Evolutionary conservation across 2,329 filamentous ascomycete genomes (phyloP), one percentile per base, ranked within the genome.

Genomic region (Trichoderma pleuroti): DNA sequence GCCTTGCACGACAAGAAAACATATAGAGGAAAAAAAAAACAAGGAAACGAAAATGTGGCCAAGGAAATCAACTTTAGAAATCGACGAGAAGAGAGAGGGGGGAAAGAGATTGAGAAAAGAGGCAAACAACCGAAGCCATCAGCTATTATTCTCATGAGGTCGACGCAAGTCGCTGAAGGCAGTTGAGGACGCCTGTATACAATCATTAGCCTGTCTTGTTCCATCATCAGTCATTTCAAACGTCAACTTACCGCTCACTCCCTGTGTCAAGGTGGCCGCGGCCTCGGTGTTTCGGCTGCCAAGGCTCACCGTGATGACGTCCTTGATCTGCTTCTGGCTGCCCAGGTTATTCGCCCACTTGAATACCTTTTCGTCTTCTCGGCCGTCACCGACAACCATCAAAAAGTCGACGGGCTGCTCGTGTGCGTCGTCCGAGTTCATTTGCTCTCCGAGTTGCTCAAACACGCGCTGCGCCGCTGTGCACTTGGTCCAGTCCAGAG

Each of bases 331-430:
- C 21, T 86, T 86, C 10, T 86, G 82, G 4, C 86, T 85, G 26
- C 86, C 85, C 12, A 97, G 83, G 62, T 88, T 86, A 81, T 98
- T 97, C 21, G 95, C 96, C 95, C 96, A 98, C 73, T 91, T 91
- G 83, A 97, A 98, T 24, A 97, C 92, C 75, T 93, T 92, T 78
- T 98, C 95, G 74, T 98, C 96, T 75, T 98, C 95, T 36, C 95
- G 90, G 54, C 94, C 93, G 77, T 98, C 94, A 46, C 95, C 95
- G 39, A 94, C 88, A 8, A 97, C 92, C 83, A 98, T 89, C 70
- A 98, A 81, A 80, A 98, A 98, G 78, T 98, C 93, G 0, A 93
- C 87, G 0, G 85, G 78, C n/a, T 76, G 77, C 72, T 77, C 77
- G 75, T 81, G 75, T 5, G 77, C 73, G 0, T 74, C 74, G 12